phyloP scores from a whole-genome alignment of 371 early-diverging fungal genomes.

The Fennellomyces sp. region DNA sequence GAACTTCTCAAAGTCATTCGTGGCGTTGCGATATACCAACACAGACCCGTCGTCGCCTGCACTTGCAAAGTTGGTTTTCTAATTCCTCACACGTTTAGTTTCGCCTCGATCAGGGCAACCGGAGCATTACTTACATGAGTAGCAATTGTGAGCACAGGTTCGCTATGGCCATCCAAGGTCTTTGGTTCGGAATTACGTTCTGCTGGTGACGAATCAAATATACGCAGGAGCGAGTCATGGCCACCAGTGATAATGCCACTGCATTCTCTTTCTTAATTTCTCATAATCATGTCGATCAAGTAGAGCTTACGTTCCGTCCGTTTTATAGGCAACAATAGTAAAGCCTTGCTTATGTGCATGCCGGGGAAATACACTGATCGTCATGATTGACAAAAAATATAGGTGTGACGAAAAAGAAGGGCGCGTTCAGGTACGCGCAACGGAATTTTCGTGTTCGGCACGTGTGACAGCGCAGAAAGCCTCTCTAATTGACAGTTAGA shows the following conservation, averaged over 20 bases:
- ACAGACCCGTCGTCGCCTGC: slow-evolving; percentile 45
- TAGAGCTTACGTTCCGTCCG: slow-evolving; percentile 1
- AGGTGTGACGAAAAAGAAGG: neutral
- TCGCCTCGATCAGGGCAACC: neutral
- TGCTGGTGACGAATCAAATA: slow-evolving; percentile 4
- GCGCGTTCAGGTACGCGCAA: too few species aligned
- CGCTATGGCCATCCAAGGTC: slow-evolving; percentile 8
- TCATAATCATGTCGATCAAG: neutral
- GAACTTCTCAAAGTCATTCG: slow-evolving; percentile 28
- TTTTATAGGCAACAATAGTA: slow-evolving; percentile 6
- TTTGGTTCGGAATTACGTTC: neutral
- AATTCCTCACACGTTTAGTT: neutral
- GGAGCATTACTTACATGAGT: slow-evolving; percentile 14
- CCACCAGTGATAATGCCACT: slow-evolving; percentile 18
- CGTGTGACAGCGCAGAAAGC: too few species aligned
- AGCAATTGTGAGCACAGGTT: slow-evolving; percentile 9
- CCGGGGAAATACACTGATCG: slow-evolving; percentile 1
- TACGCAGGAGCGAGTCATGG: slow-evolving; percentile 10
- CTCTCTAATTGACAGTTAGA: too few species aligned
- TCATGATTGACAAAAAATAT: neutral
- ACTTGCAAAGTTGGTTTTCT: slow-evolving; percentile 31
- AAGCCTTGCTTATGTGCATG: slow-evolving; percentile 12
- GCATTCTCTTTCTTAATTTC: neutral
- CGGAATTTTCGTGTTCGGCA: too few species aligned
- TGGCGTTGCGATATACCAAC: slow-evolving; percentile 19